Evolutionary conservation across 2,329 filamentous ascomycete genomes (phyloP).

Genomic region (Amesomyces nigricolor): DNA sequence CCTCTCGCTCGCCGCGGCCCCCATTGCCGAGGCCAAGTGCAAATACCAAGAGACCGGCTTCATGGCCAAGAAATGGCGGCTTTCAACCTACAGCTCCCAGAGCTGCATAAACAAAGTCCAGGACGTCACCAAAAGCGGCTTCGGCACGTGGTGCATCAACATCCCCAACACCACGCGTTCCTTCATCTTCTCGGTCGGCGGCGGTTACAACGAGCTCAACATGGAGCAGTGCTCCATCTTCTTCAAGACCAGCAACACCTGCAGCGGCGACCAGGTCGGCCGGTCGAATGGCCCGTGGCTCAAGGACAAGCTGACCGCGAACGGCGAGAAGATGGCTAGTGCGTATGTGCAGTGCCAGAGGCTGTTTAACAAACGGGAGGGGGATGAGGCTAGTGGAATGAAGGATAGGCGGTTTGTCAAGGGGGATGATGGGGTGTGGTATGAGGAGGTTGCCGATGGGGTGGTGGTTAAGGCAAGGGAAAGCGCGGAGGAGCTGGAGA

Average conservation of each 20-base stretch:
- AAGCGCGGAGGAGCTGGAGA: background rate
- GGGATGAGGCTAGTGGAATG: background rate
- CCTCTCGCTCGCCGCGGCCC: background rate
- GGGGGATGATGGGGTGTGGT: background rate
- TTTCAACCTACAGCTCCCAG: background rate
- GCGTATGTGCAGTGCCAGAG: background rate
- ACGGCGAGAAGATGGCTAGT: background rate
- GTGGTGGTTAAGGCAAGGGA: background rate
- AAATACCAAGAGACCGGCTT: background rate
- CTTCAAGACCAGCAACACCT: background rate
- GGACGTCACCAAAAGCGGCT: background rate
- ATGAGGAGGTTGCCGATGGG: background rate
- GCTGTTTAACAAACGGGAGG: background rate
- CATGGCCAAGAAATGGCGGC: background rate
- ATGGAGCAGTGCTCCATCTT: background rate
- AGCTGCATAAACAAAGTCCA: background rate
- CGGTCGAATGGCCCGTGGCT: background rate
- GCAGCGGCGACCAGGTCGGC: background rate
- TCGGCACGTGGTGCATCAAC: background rate
- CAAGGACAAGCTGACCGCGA: background rate
- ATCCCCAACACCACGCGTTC: background rate
- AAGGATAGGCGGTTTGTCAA: background rate
- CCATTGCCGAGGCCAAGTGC: background rate
- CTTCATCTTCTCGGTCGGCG: background rate
- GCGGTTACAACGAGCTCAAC: background rate